These are phyloP conservation scores for Elongisporangium prolatum DNA, from an alignment of 352 stramenopile species.

Conservation along the genomic window DNA sequence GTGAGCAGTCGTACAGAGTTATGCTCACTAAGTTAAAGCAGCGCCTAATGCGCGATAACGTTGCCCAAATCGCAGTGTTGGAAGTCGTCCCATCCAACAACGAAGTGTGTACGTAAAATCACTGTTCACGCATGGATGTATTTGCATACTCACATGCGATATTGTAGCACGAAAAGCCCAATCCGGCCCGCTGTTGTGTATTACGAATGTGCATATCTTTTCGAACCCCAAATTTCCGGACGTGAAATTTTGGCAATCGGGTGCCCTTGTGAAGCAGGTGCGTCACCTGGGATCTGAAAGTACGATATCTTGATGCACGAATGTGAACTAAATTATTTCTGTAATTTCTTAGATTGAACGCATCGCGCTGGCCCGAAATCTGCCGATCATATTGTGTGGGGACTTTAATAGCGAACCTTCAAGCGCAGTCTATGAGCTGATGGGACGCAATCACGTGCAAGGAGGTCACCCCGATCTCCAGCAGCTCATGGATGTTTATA, in stretches of 20 bases:
- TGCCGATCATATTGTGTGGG: slow-evolving; percentile 96
- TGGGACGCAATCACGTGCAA: slow-evolving; percentile 87
- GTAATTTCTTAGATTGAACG: slow-evolving; percentile 47
- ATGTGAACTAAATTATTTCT: neutral
- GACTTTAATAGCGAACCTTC: slow-evolving; percentile 98
- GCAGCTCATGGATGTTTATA: slow-evolving; percentile 82
- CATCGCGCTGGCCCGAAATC: slow-evolving; percentile 54
- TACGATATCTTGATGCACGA: too few species aligned
- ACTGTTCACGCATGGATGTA: slow-evolving; percentile 14
- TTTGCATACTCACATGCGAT: neutral
- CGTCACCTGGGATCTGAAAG: neutral
- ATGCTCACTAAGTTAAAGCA: slow-evolving; percentile 57
- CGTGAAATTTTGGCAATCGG: slow-evolving; percentile 98
- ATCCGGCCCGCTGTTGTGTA: slow-evolving; percentile 82
- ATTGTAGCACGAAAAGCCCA: slow-evolving; percentile 35
- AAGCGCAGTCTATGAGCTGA: slow-evolving; percentile 96
- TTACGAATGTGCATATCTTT: slow-evolving; percentile 98
- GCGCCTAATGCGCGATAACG: slow-evolving; percentile 96
- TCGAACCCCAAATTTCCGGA: slow-evolving; percentile 98
- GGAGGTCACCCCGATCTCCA: slow-evolving; percentile 90
- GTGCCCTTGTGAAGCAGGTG: slow-evolving; percentile 84
- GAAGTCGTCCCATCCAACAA: slow-evolving; percentile 89
- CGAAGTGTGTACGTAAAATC: slow-evolving; percentile 39
- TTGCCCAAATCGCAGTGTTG: slow-evolving; percentile 96
- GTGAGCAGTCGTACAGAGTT: neutral